Percentiles rank a stretch among this genome's conserved stretches.
Conservation (phyloP, 2,329 filamentous ascomycete species). For the Nemania sp. region DNA sequence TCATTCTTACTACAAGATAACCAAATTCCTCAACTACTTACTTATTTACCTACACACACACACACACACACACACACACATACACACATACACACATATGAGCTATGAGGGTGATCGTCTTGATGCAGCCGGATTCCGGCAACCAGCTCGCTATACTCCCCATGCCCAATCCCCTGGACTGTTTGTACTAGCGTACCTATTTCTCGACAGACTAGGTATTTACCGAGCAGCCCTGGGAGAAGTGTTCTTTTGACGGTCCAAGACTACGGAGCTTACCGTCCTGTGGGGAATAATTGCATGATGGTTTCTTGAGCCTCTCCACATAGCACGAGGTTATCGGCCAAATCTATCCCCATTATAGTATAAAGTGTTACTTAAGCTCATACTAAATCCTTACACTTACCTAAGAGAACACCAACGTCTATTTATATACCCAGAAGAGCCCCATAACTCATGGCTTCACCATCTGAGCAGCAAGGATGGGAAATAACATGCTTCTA, state of each 20-base stretch:
- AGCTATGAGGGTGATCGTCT: neutral
- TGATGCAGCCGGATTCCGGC: neutral
- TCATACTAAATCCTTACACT: constrained; percentile 11
- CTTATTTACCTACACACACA: no score
- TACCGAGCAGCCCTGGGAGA: neutral
- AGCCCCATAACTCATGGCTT: neutral
- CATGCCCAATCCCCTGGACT: neutral
- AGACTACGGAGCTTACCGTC: constrained; percentile 26
- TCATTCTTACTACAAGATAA: neutral
- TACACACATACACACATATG: neutral
- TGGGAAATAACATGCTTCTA: neutral
- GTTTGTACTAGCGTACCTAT: neutral
- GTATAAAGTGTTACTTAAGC: neutral
- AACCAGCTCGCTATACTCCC: neutral
- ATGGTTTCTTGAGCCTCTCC: constrained; percentile 18
- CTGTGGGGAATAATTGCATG: neutral
- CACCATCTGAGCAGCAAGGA: neutral
- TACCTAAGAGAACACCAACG: neutral
- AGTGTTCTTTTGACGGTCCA: neutral
- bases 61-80: no score
- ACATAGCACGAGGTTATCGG: neutral
- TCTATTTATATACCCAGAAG: neutral
- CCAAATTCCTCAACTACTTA: no score
- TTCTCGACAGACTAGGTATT: neutral
- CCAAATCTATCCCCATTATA: constrained; percentile 5